These are phyloP conservation scores for Russula vinacea DNA, from an alignment of 768 basidiomycete genomes.

Conservation along the genomic window DNA sequence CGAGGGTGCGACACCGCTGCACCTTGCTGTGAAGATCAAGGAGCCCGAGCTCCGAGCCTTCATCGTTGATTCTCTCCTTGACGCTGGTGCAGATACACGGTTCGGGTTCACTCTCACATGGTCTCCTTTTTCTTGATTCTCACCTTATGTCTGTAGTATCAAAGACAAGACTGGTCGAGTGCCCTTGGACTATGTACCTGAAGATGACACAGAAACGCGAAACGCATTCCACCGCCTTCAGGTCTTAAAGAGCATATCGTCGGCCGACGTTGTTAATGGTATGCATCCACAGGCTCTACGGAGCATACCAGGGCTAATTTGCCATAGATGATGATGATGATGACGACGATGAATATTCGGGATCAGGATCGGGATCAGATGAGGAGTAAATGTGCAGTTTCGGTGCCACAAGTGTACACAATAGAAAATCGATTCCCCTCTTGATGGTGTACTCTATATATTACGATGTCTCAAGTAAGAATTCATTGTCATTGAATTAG, in stretches of 20 bases:
- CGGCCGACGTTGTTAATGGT: slow-evolving; percentile 68
- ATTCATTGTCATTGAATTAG: slow-evolving; percentile 31
- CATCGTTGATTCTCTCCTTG: slow-evolving; percentile 63
- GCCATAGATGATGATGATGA: slow-evolving; percentile 35
- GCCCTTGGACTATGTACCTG: slow-evolving; percentile 52
- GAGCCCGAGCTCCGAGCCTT: slow-evolving; percentile 51
- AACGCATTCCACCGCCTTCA: slow-evolving; percentile 53
- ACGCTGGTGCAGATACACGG: slow-evolving; percentile 75
- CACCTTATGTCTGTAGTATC: slow-evolving; percentile 45
- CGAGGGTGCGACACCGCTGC: slow-evolving; percentile 72
- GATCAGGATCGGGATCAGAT: slow-evolving; percentile 33
- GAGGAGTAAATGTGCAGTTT: slow-evolving; percentile 31
- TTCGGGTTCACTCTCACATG: slow-evolving; percentile 36
- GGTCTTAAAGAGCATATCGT: slow-evolving; percentile 49
- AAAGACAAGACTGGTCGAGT: slow-evolving; percentile 66
- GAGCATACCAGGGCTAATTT: neutral
- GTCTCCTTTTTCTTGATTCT: neutral
- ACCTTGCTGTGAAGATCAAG: slow-evolving; percentile 61
- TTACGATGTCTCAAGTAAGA: slow-evolving; percentile 19
- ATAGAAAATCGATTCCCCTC: slow-evolving; percentile 20
- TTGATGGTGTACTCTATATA: slow-evolving; percentile 20
- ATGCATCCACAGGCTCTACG: slow-evolving; percentile 17
- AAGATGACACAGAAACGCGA: slow-evolving; percentile 50
- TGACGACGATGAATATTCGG: slow-evolving; percentile 31
- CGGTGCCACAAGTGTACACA: slow-evolving; percentile 17